Percentiles rank a stretch among this genome's conserved stretches.
These are phyloP conservation scores for Hydnomerulius pinastri DNA, from an alignment of 768 basidiomycete genomes.

Conservation along the genomic window DNA sequence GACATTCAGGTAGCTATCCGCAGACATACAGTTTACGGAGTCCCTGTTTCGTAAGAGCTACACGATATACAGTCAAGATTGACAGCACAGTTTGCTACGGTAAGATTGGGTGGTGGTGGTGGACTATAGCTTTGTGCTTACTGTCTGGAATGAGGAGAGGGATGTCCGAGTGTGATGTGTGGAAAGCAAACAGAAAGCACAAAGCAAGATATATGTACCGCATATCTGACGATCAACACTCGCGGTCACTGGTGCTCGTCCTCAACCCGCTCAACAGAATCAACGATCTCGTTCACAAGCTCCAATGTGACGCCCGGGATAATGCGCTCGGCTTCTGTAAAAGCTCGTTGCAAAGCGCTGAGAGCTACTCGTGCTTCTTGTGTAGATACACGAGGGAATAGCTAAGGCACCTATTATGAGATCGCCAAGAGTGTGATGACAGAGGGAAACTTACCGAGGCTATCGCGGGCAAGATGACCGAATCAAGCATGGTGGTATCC, in stretches of 20 bases:
- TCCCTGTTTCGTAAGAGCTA: constrained; percentile 18
- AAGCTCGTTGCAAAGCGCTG: constrained; percentile 84
- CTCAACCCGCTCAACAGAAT: constrained; percentile 89
- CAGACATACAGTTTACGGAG: neutral
- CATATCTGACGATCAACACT: constrained; percentile 34
- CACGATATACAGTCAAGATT: constrained; percentile 26
- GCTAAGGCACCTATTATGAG: constrained; percentile 43
- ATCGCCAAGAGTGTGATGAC: constrained; percentile 1
- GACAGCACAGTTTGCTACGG: constrained; percentile 14
- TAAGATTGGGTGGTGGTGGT: constrained; percentile 10
- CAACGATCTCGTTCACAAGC: constrained; percentile 90
- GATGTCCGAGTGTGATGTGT: constrained; percentile 20
- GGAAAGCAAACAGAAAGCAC: constrained; percentile 17
- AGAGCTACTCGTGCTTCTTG: constrained; percentile 88
- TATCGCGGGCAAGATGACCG: constrained; percentile 94
- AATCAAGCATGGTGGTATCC: constrained; percentile 92
- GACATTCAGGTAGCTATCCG: neutral
- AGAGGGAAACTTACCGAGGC: constrained; percentile 70
- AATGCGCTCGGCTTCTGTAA: constrained; percentile 91
- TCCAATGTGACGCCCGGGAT: constrained; percentile 95
- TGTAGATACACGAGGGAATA: constrained; percentile 91
- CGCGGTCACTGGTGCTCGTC: constrained; percentile 49
- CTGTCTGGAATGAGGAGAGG: constrained; percentile 14
- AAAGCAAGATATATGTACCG: constrained; percentile 16
- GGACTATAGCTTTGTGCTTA: constrained; percentile 13